Conservation (phyloP, 306 rosid species). For the Malus asiatica region DNA sequence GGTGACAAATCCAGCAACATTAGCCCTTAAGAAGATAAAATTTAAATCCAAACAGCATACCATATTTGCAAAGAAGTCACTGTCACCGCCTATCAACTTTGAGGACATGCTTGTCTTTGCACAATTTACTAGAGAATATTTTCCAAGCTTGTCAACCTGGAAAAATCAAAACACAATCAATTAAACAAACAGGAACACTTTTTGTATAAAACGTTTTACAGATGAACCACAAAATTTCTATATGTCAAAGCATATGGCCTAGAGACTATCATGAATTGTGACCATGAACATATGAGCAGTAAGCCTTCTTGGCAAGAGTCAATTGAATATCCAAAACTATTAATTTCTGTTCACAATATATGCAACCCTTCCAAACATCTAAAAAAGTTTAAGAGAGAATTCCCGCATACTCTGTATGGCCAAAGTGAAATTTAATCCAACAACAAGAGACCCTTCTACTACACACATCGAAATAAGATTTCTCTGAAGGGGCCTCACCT, state of each 20-base stretch:
- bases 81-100: slow-evolving; percentile 90
- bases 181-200: background rate
- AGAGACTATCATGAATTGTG: background rate
- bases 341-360: background rate
- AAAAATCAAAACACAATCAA: slow-evolving; percentile 4
- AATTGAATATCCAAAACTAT: background rate
- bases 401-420: background rate
- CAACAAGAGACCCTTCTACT: background rate
- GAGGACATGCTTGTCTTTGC: slow-evolving; percentile 99
- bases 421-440: background rate
- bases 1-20: background rate
- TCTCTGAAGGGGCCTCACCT: slow-evolving; percentile 34
- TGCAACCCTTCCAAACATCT: background rate
- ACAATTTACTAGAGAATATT: slow-evolving; percentile 74
- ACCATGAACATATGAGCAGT: background rate
- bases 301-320: background rate
- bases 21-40: background rate
- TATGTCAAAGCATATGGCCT: background rate
- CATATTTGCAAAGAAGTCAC: slow-evolving; percentile 87
- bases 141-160: slow-evolving; percentile 94
- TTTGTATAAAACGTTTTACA: background rate
- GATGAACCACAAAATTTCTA: background rate
- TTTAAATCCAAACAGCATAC: slow-evolving; percentile 28
- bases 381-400: background rate
- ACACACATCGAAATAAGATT: slow-evolving; percentile 3